Percentiles rank a stretch among this genome's conserved stretches.
These are phyloP conservation scores for Neurospora sp. DNA, from an alignment of 495 filamentous ascomycete species.

Conservation along the genomic window DNA sequence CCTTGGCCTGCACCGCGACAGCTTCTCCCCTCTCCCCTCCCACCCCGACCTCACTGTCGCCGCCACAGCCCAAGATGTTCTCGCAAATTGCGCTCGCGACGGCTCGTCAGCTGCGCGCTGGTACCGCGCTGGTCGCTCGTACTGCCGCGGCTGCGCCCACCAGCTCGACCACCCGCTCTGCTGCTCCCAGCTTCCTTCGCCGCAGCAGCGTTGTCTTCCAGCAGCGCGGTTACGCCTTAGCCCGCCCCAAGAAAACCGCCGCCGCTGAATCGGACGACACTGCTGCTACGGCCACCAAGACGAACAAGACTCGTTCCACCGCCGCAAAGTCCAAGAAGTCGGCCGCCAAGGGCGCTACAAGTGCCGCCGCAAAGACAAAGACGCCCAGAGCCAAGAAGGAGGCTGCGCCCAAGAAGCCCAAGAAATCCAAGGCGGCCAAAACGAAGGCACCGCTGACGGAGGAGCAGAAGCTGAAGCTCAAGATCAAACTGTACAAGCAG, in stretches of 20 bases:
- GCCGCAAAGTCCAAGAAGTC: slow-evolving; percentile 5
- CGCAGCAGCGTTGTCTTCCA: slow-evolving; percentile 6
- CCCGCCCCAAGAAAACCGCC: background rate
- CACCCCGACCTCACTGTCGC: background rate
- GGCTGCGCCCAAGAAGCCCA: slow-evolving; percentile 8
- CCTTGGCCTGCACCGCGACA: background rate
- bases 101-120: slow-evolving; percentile 12
- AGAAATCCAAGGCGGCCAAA: slow-evolving; percentile 6
- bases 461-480: slow-evolving; percentile 7
- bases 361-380: slow-evolving; percentile 5
- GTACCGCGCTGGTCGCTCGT: slow-evolving; percentile 2
- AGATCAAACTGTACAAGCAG: slow-evolving; percentile 11
- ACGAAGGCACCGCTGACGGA: slow-evolving; percentile 6
- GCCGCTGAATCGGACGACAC: background rate
- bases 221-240: slow-evolving; percentile 3
- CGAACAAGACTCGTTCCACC: slow-evolving; percentile 15
- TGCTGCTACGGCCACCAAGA: slow-evolving; percentile 1
- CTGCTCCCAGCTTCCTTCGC: background rate
- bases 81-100: slow-evolving; percentile 18
- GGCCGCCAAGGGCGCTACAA: slow-evolving; percentile 7
- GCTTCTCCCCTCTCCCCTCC: background rate
- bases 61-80: slow-evolving; percentile 13
- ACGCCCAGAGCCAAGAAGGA: background rate
- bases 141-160: background rate
- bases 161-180: background rate